These are phyloP conservation scores for Eustoma russellianum DNA, from an alignment of 257 asterid genomes.

Conservation along the genomic window DNA sequence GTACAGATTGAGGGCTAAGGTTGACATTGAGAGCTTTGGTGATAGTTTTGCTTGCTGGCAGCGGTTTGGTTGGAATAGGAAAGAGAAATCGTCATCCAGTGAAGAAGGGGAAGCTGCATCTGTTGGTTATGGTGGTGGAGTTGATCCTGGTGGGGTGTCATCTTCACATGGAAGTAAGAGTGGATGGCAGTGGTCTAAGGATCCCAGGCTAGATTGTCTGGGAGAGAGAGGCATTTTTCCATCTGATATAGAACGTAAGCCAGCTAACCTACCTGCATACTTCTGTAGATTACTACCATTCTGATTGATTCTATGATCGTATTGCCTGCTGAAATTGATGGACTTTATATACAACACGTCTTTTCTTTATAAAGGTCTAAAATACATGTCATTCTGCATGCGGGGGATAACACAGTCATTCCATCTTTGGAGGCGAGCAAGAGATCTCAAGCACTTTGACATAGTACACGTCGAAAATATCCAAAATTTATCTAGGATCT, in stretches of 20 bases:
- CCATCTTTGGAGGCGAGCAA: too few species aligned
- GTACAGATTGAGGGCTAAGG: constrained; percentile 78
- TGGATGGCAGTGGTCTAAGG: constrained; percentile 83
- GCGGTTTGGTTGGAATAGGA: constrained; percentile 50
- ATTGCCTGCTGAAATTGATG: too few species aligned
- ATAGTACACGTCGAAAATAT: too few species aligned
- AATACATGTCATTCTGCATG: too few species aligned
- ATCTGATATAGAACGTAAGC: constrained; percentile 45
- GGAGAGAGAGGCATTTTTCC: constrained; percentile 88
- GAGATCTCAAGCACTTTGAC: too few species aligned
- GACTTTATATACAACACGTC: too few species aligned
- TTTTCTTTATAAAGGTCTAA: too few species aligned
- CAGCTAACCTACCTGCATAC: too few species aligned
- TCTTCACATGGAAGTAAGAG: constrained; percentile 42
- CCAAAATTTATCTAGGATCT: too few species aligned
- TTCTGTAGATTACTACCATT: too few species aligned
- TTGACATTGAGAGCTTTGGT: constrained; percentile 64
- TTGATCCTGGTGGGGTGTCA: constrained; percentile 49
- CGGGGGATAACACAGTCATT: too few species aligned
- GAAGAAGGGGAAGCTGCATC: constrained; percentile 54
- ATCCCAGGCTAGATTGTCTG: constrained; percentile 83
- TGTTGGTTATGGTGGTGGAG: constrained; percentile 70
- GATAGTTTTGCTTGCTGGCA: constrained; percentile 82
- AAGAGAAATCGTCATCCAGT: constrained; percentile 22
- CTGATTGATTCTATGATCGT: too few species aligned